Percentiles rank a stretch among this genome's conserved stretches.
These are phyloP conservation scores for Silene vulgaris DNA, from an alignment of 179 eudicot genomes.

Conservation along the genomic window DNA sequence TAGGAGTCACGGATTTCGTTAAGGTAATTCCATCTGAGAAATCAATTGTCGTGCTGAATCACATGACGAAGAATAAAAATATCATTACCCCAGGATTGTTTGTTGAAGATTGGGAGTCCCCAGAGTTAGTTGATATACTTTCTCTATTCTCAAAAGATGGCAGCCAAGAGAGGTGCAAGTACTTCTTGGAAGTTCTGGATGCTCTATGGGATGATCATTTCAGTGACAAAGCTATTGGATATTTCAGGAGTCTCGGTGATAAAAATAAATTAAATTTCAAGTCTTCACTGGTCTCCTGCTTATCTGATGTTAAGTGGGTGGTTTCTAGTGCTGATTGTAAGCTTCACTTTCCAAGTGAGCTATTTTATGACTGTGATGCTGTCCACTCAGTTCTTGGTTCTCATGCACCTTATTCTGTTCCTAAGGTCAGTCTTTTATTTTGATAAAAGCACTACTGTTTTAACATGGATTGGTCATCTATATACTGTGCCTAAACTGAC, in stretches of 20 bases:
- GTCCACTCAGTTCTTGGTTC: conserved; percentile 65
- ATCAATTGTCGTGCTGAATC: conserved; percentile 31
- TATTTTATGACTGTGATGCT: conserved; percentile 67
- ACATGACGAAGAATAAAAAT: conserved; percentile 30
- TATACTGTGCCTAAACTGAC: too few relatives aligned
- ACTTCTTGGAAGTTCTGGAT: conserved; percentile 71
- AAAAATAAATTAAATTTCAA: conserved; percentile 36
- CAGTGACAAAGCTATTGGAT: conserved; percentile 51
- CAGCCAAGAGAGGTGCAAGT: conserved; percentile 39
- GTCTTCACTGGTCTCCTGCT: conserved; percentile 49
- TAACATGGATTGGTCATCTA: not conserved
- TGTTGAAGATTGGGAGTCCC: conserved; percentile 80
- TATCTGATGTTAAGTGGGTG: conserved; percentile 56
- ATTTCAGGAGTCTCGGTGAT: conserved; percentile 28
- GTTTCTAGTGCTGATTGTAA: conserved; percentile 48
- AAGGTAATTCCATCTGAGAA: conserved; percentile 50
- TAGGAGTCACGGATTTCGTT: conserved; percentile 79
- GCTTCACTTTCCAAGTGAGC: conserved; percentile 63
- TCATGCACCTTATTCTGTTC: conserved; percentile 73
- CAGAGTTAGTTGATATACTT: conserved; percentile 50
- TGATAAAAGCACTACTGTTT: not conserved
- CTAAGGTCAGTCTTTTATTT: conserved; percentile 55
- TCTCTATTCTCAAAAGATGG: conserved; percentile 42
- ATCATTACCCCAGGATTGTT: conserved; percentile 34
- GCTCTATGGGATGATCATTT: conserved; percentile 63